phyloP scores from a whole-genome alignment of 768 basidiomycete species.

The Paxillus involutus region DNA sequence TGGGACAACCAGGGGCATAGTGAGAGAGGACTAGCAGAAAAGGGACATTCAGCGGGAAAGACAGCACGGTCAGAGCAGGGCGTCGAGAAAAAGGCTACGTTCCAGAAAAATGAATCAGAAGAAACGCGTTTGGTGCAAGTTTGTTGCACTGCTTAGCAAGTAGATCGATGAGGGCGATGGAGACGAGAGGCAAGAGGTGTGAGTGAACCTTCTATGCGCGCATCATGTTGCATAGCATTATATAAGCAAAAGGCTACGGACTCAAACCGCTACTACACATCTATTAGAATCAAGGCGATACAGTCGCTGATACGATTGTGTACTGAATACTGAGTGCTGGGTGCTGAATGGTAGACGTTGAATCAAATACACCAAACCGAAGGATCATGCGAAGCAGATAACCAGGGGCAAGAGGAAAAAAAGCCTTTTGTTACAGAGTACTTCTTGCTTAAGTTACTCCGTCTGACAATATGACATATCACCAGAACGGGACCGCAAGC shows the following conservation, averaged over 20 bases:
- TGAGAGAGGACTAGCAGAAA: slow-evolving; percentile 4
- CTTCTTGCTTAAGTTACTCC: neutral
- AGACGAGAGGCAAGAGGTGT: neutral
- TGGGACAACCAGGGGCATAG: slow-evolving; percentile 70
- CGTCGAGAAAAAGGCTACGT: neutral
- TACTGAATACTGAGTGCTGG: no score
- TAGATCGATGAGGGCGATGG: slow-evolving; percentile 19
- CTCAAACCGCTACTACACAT: no score
- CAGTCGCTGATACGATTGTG: no score
- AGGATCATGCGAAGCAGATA: no score
- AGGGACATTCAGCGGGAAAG: slow-evolving; percentile 6
- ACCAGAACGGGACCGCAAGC: neutral
- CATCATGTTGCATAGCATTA: slow-evolving; percentile 18
- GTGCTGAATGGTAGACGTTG: no score
- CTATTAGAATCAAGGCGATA: no score
- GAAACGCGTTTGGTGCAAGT: slow-evolving; percentile 3
- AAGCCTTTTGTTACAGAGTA: neutral
- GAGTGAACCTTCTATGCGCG: slow-evolving; percentile 2
- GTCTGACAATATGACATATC: neutral
- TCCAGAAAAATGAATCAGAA: neutral
- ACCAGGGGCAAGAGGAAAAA: neutral
- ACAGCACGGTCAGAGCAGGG: neutral
- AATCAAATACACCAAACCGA: no score
- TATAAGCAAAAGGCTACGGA: slow-evolving; percentile 9
- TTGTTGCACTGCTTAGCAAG: slow-evolving; percentile 3